These are phyloP conservation scores for Tulasnella sp. DNA, from an alignment of 768 basidiomycete species.

Conservation along the genomic window DNA sequence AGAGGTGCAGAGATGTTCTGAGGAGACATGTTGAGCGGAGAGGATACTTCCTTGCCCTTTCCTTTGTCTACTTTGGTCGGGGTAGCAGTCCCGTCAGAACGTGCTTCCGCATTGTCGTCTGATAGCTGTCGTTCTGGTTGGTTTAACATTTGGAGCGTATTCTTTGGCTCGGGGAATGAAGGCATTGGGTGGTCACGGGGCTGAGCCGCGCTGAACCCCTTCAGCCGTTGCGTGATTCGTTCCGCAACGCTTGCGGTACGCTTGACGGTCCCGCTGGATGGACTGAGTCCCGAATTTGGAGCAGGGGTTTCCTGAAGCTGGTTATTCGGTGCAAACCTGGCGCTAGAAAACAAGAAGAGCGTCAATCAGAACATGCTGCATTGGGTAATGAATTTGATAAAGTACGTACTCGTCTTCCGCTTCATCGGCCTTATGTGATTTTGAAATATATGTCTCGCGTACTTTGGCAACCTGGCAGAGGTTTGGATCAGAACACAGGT, in stretches of 20 bases:
- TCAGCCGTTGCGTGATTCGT: slow-evolving; percentile 70
- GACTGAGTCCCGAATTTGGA: slow-evolving; percentile 48
- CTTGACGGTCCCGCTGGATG: slow-evolving; percentile 23
- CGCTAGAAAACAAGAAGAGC: slow-evolving; percentile 35
- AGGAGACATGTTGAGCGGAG: slow-evolving; percentile 18
- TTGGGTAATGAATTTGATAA: neutral
- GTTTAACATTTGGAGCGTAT: slow-evolving; percentile 12
- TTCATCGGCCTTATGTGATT: slow-evolving; percentile 77
- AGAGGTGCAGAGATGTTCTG: slow-evolving; percentile 28
- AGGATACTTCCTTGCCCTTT: slow-evolving; percentile 46
- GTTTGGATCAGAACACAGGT: too few species aligned
- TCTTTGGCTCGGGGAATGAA: slow-evolving; percentile 20
- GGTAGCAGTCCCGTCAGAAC: slow-evolving; percentile 32
- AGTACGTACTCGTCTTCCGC: slow-evolving; percentile 79
- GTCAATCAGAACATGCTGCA: neutral
- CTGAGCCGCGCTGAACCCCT: neutral
- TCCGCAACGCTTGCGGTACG: slow-evolving; percentile 74
- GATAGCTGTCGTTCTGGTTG: slow-evolving; percentile 26
- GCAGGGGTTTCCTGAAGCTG: slow-evolving; percentile 45
- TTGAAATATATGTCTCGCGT: slow-evolving; percentile 63
- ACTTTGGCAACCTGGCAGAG: slow-evolving; percentile 40
- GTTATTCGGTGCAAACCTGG: slow-evolving; percentile 70
- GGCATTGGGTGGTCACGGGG: slow-evolving; percentile 20
- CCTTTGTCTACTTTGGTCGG: slow-evolving; percentile 53
- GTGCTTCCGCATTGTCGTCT: slow-evolving; percentile 35